Evolutionary conservation across 1,284 basidiomycete genomes (phyloP).

Genomic region (Porogramme epimiltina): DNA sequence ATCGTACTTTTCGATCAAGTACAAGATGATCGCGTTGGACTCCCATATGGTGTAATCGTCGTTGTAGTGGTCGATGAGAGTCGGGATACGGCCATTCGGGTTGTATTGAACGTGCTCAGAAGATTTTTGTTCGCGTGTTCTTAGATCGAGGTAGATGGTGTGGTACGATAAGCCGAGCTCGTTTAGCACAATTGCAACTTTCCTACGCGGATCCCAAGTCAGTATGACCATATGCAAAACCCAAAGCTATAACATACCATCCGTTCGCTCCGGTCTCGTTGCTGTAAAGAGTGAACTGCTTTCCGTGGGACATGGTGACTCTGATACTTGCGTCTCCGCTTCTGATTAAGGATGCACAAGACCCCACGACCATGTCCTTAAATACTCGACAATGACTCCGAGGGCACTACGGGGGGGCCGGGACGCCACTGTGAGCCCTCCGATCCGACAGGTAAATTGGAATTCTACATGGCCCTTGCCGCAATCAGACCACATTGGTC

Average conservation of each 20-base stretch:
- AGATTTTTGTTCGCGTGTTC: slow-evolving; percentile 48
- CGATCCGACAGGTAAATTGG: too few relatives aligned
- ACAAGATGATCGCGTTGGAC: slow-evolving; percentile 29
- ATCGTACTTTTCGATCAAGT: slow-evolving; percentile 33
- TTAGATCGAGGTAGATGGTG: slow-evolving; percentile 36
- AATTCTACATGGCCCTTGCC: too few relatives aligned
- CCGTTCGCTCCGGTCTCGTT: not conserved
- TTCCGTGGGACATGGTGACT: slow-evolving; percentile 4
- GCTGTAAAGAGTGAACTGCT: slow-evolving; percentile 1
- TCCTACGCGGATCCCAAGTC: not conserved
- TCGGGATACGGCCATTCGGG: slow-evolving; percentile 60
- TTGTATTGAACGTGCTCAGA: slow-evolving; percentile 52
- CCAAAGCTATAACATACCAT: not conserved
- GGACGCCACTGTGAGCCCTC: too few relatives aligned
- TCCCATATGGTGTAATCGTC: slow-evolving; percentile 51
- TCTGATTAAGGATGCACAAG: too few relatives aligned
- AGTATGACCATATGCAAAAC: too few relatives aligned
- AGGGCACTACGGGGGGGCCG: too few relatives aligned
- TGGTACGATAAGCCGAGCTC: slow-evolving; percentile 24
- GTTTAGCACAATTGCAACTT: slow-evolving; percentile 9
- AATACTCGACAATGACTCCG: too few relatives aligned
- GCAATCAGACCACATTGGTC: too few relatives aligned
- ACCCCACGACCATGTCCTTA: too few relatives aligned
- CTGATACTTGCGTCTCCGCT: too few relatives aligned
- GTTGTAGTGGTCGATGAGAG: slow-evolving; percentile 39